Base-by-base conservation (phyloP, 176 grass and related monocot genomes). In the Bothriochloa decipiens region DNA sequence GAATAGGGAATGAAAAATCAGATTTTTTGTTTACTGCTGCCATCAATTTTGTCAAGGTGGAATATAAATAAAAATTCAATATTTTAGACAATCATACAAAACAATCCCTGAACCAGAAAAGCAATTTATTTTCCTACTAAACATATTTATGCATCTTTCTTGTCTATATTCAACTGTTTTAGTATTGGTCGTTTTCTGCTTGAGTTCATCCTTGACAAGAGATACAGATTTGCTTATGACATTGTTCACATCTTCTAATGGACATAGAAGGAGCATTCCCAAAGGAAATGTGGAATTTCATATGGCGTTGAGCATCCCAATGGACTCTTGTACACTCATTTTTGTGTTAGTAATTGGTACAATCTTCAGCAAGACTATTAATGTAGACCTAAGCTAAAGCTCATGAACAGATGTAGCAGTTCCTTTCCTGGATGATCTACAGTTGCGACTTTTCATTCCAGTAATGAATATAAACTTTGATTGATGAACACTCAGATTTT, bases 231-330 rank as follows among this genome's bases (percentile, higher is more conserved):
- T 84, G 92, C 95, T 11, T 97, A 94, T 4, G 92, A 97, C 80
- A 89, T 97, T 63, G 88, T 97, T 85, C 95, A 94, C 57, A 94
- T 94, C 69, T 94, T 94, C 82, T 97, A 86, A 94, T 70, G 70
- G 64, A 77, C 76, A 37, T 74, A 64, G 18, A 52, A 77, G 67
- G 80, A 65, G 65, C 74, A 3, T 22, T 23, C 0, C 13, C 5
- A 65, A 70, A 63, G 27, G 13, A 70, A 65, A 74, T 61, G 33
- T 17, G 1, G 49, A 14, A 68, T 68, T 73, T 72, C 8, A 32
- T 60, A 26, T 74, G 28, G 68, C 26, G 63, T 78, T 3, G 46
- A 17, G 17, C 46, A 62, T 72, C 6, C 28, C 47, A 22, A 23
- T 42, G 42, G 5, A 9, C 35, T 68, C 49, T 69, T 1, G 17